These are phyloP conservation scores for Colletotrichum tropicale DNA, from an alignment of 2,329 filamentous ascomycete genomes.

Conservation along the genomic window DNA sequence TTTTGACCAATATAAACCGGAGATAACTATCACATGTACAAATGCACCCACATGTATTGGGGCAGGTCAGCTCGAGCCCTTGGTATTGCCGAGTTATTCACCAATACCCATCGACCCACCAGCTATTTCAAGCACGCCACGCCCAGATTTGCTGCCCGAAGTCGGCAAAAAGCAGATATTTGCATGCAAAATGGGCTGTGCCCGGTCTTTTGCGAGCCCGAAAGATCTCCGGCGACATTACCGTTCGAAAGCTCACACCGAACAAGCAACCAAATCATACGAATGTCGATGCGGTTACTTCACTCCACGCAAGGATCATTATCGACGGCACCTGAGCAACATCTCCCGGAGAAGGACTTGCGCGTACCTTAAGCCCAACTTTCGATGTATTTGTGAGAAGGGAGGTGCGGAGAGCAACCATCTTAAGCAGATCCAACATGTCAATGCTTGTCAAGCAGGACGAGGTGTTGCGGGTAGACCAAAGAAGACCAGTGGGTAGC, in stretches of 20 bases:
- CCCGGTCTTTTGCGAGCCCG: not conserved
- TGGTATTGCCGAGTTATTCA: not conserved
- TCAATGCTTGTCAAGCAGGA: not conserved
- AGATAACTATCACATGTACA: too few species aligned
- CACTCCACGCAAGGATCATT: not conserved
- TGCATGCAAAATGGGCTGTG: not conserved
- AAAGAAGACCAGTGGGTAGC: not conserved
- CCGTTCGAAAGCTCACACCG: not conserved
- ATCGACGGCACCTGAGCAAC: not conserved
- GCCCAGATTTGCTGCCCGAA: not conserved
- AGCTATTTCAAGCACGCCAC: not conserved
- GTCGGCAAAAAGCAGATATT: not conserved
- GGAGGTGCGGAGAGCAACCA: not conserved
- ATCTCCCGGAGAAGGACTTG: not conserved
- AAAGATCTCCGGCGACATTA: not conserved
- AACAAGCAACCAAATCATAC: not conserved
- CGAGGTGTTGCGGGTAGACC: not conserved
- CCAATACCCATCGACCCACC: not conserved
- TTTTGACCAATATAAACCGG: too few species aligned
- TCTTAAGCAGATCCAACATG: not conserved
- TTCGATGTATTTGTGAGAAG: not conserved
- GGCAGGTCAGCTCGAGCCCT: not conserved
- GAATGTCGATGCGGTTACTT: not conserved
- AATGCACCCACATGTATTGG: too few species aligned
- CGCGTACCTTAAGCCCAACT: fast-evolving